Evolutionary conservation across 371 early-diverging fungal genomes (phyloP).

Genomic region (Apophysomyces sp.): DNA sequence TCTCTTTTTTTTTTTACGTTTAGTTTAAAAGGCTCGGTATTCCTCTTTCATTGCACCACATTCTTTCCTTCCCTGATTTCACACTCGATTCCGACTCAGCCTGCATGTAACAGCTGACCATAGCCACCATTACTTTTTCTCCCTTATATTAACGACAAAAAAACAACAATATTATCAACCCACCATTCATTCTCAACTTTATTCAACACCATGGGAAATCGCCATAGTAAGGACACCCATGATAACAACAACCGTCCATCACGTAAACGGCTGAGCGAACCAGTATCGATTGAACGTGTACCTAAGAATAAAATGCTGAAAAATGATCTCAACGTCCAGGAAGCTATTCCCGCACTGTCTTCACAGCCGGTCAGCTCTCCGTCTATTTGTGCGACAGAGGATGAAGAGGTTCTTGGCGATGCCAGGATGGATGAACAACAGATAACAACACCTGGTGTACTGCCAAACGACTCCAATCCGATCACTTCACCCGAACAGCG

Average conservation of each 20-base stretch:
- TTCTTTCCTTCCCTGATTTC: not conserved
- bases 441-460: no score
- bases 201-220: not conserved
- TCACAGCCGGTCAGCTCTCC: not conserved
- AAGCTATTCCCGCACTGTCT: not conserved
- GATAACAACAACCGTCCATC: not conserved
- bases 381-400: not conserved
- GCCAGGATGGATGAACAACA: not conserved
- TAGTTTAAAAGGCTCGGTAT: not conserved
- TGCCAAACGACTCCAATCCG: no score
- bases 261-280: not conserved
- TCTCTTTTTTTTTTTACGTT: not conserved
- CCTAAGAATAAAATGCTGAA: not conserved
- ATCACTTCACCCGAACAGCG: no score
- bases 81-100: slow-evolving; percentile 1
- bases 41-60: not conserved
- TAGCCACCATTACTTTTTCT: not conserved
- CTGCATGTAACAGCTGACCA: slow-evolving; percentile 2
- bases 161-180: not conserved
- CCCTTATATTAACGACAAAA: not conserved
- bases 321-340: not conserved
- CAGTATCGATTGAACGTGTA: not conserved
- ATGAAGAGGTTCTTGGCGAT: not conserved
- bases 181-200: not conserved
- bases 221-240: not conserved